Percentiles rank a stretch among this genome's conserved stretches.
Conservation (phyloP, 208 protist genomes). For the Histomonas meleagridis region DNA sequence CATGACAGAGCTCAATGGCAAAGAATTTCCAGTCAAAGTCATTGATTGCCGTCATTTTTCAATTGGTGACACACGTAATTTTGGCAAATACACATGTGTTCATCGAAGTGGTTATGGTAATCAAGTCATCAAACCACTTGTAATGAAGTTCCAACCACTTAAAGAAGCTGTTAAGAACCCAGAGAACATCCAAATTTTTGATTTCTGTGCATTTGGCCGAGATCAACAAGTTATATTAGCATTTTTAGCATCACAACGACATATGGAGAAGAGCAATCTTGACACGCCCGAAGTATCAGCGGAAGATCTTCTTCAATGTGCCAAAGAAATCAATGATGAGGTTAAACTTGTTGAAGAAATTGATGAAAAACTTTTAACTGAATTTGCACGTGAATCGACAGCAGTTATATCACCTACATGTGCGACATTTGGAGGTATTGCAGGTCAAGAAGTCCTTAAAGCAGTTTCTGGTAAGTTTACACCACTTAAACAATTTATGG, state of each 20-base stretch:
- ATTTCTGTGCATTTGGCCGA: not conserved
- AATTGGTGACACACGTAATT: slow-evolving; percentile 46
- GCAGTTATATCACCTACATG: slow-evolving; percentile 45
- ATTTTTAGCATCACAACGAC: not conserved
- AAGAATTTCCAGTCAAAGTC: slow-evolving; percentile 33
- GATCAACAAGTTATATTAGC: slow-evolving; percentile 25
- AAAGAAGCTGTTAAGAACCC: slow-evolving; percentile 18
- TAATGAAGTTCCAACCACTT: slow-evolving; percentile 20
- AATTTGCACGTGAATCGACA: not conserved
- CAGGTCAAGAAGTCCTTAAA: slow-evolving; percentile 61
- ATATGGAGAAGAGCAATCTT: not conserved
- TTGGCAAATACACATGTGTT: slow-evolving; percentile 41
- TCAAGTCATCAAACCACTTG: not conserved
- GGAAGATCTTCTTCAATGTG: not conserved
- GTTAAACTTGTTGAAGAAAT: not conserved
- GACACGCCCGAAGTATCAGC: not conserved
- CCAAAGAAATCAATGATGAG: not conserved
- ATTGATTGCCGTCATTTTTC: slow-evolving; percentile 42
- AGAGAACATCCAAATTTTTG: not conserved
- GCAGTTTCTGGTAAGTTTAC: slow-evolving; percentile 57
- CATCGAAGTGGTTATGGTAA: slow-evolving; percentile 46
- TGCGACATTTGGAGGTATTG: slow-evolving; percentile 57
- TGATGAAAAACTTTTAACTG: not conserved
- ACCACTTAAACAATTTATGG: slow-evolving; percentile 52
- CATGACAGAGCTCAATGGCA: slow-evolving; percentile 63